A percentile compares a stretch with the other conserved stretches of the same genome.
Conservation (phyloP, 2,329 filamentous ascomycete species). For the Biscogniauxia mediterranea region DNA sequence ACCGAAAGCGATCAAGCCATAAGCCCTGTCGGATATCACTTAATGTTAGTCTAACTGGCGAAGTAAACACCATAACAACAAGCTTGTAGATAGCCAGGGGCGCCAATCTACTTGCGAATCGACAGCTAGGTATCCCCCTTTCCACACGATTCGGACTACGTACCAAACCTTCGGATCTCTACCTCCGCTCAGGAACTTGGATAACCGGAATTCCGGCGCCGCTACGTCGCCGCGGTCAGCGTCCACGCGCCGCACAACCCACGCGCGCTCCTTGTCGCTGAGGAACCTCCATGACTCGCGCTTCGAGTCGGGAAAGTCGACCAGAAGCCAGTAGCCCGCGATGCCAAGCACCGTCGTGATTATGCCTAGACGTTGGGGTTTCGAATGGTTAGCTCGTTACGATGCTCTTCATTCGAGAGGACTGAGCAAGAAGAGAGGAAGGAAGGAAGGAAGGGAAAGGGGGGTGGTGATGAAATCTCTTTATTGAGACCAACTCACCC, state of each 20-base stretch:
- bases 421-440: too few species aligned
- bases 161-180: constrained; percentile 45
- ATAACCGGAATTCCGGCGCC: constrained; percentile 44
- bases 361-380: constrained; percentile 40
- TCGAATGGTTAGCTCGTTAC: constrained; percentile 5
- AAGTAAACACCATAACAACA: neutral
- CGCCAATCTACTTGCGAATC: neutral
- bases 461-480: too few species aligned
- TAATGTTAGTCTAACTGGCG: constrained; percentile 50
- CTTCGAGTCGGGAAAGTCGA: constrained; percentile 49
- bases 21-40: constrained; percentile 46
- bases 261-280: constrained; percentile 36
- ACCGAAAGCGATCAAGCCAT: constrained; percentile 60
- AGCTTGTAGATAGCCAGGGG: too few species aligned
- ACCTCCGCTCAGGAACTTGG: constrained; percentile 36
- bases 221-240: constrained; percentile 46
- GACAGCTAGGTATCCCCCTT: neutral
- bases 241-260: constrained; percentile 40
- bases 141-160: constrained; percentile 14
- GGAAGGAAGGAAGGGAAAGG: neutral
- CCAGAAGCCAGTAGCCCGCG: constrained; percentile 42
- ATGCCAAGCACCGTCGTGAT: constrained; percentile 50
- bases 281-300: constrained; percentile 41
- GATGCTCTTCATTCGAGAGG: too few species aligned
- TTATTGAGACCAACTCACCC: constrained; percentile 31